phyloP scores from a whole-genome alignment of 805 yeast genomes.

The Saccharomycopsis oosterbeekiorum region DNA sequence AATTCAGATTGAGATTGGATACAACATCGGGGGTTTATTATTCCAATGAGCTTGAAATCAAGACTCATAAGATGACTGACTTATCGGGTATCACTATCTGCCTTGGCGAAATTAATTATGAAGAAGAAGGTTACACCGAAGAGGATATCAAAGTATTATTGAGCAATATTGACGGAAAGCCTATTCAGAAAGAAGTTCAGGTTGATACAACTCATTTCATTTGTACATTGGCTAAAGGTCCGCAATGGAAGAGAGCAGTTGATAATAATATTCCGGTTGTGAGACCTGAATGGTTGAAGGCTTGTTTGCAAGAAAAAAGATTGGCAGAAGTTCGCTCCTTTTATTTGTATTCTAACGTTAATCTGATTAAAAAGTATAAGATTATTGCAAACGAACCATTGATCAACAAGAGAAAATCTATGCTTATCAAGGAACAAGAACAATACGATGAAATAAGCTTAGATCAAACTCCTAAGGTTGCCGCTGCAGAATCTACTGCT shows the following conservation, averaged over 20 bases:
- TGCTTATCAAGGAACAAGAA: constrained; percentile 3
- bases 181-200: constrained; percentile 59
- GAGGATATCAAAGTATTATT: constrained; percentile 56
- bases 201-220: constrained; percentile 93
- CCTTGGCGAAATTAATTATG: constrained; percentile 64
- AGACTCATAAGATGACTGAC: constrained; percentile 94
- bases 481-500: background rate
- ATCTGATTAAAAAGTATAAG: constrained; percentile 7
- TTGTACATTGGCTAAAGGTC: constrained; percentile 60
- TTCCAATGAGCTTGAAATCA: constrained; percentile 58
- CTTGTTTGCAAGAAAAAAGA: constrained; percentile 88
- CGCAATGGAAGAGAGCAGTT: constrained; percentile 69
- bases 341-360: constrained; percentile 29
- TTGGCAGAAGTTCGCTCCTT: constrained; percentile 89
- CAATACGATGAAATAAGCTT: constrained; percentile 16
- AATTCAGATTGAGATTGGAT: constrained; percentile 67
- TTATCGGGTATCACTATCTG: constrained; percentile 87
- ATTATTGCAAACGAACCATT: background rate
- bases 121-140: constrained; percentile 36
- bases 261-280: constrained; percentile 87
- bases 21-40: constrained; percentile 84
- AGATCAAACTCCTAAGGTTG: constrained; percentile 3
- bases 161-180: constrained; percentile 70
- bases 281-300: constrained; percentile 94
- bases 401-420: background rate